Evolutionary conservation across 768 basidiomycete species (phyloP).

Genomic region (Mycena leptocephala): DNA sequence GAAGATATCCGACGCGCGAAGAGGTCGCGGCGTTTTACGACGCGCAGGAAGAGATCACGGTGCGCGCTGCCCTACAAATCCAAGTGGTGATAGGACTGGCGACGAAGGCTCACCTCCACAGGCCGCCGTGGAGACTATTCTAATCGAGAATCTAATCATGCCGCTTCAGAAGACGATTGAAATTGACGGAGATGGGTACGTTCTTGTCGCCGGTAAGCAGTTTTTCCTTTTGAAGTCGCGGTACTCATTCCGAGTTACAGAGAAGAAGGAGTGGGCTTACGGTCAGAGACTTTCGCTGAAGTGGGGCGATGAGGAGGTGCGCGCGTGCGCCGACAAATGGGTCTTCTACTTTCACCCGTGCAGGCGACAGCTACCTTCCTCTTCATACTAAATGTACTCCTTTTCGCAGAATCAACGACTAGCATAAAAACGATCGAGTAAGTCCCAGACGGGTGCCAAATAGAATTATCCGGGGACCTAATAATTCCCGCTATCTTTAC

Average conservation of each 20-base stretch:
- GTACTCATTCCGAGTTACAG: background rate
- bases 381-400: too few species aligned
- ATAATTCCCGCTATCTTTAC: too few species aligned
- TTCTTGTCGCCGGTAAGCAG: slow-evolving; percentile 22
- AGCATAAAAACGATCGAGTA: too few species aligned
- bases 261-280: slow-evolving; percentile 33
- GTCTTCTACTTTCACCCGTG: slow-evolving; percentile 24
- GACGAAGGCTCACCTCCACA: background rate
- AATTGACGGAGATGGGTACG: slow-evolving; percentile 30
- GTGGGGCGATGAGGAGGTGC: slow-evolving; percentile 30
- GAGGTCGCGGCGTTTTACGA: slow-evolving; percentile 30
- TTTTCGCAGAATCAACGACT: too few species aligned
- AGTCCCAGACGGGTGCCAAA: too few species aligned
- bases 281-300: slow-evolving; percentile 15
- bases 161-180: slow-evolving; percentile 20
- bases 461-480: too few species aligned
- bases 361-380: too few species aligned
- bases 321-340: slow-evolving; percentile 28
- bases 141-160: slow-evolving; percentile 17
- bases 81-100: background rate
- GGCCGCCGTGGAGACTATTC: slow-evolving; percentile 22
- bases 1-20: slow-evolving; percentile 23
- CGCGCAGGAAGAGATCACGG: slow-evolving; percentile 34
- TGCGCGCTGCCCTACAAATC: background rate
- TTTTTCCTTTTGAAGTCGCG: background rate